A percentile compares a stretch with the other conserved stretches of the same genome.
phyloP scores from a whole-genome alignment of 106 monocot species.

The Triglochin maritima region DNA sequence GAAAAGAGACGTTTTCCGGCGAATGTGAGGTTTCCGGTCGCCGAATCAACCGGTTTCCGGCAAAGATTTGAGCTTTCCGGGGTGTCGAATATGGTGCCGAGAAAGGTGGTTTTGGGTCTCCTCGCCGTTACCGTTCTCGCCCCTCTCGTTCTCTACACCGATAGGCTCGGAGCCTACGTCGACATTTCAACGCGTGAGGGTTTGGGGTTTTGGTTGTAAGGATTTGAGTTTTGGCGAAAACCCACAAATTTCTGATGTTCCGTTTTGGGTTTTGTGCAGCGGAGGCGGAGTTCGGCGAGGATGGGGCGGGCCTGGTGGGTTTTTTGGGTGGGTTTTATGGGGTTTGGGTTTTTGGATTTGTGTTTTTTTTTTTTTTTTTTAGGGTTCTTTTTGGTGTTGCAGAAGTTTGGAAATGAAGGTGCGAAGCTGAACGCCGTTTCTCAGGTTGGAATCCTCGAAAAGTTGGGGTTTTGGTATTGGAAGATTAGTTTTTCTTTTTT shows the following conservation, averaged over 20 bases:
- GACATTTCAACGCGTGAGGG: conserved; percentile 9
- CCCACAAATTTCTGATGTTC: background rate
- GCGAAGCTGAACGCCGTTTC: conserved; percentile 8
- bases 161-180: conserved; percentile 33
- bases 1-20: background rate
- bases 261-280: conserved; percentile 4
- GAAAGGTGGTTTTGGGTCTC: conserved; percentile 35
- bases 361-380: background rate
- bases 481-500: background rate
- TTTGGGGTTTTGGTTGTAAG: background rate
- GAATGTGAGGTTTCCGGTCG: conserved; percentile 1
- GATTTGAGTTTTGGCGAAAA: background rate
- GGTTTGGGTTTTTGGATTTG: background rate
- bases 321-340: background rate
- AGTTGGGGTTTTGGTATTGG: background rate
- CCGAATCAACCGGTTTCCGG: background rate
- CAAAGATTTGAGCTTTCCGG: background rate
- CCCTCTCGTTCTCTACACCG: conserved; percentile 71
- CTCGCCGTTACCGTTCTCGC: conserved; percentile 62
- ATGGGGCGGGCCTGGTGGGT: background rate
- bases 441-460: conserved; percentile 4
- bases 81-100: conserved; percentile 24
- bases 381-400: background rate
- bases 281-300: conserved; percentile 4
- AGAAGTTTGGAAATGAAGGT: conserved; percentile 5